phyloP scores from a whole-genome alignment of 768 basidiomycete species.

The Cantharellus anzutake region DNA sequence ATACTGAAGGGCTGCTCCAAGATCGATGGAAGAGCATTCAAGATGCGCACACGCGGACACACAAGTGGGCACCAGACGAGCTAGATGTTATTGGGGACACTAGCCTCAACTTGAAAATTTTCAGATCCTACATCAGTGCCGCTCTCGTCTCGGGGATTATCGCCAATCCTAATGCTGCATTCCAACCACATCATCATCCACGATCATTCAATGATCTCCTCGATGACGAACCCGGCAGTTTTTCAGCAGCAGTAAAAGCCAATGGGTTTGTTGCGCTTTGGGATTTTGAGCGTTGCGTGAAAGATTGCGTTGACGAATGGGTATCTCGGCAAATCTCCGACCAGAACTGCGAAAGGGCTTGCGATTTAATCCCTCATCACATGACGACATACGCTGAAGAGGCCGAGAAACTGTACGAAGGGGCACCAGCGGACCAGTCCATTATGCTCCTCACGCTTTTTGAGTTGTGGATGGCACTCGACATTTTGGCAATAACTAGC shows the following conservation, averaged over 20 bases:
- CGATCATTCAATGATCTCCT: neutral
- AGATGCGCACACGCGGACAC: neutral
- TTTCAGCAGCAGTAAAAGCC: neutral
- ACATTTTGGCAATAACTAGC: slow-evolving; percentile 18
- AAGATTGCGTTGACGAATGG: slow-evolving; percentile 1
- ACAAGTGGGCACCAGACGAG: neutral
- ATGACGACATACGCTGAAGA: neutral
- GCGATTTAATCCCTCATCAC: neutral
- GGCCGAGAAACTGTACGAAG: neutral
- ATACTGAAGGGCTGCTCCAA: neutral
- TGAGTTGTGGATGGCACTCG: slow-evolving; percentile 31
- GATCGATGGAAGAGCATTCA: neutral
- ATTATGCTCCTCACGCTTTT: slow-evolving; percentile 27
- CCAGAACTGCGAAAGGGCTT: neutral
- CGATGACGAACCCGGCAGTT: neutral
- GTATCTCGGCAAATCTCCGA: neutral
- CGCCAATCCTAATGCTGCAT: neutral
- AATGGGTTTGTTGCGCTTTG: neutral
- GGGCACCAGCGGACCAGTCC: slow-evolving; percentile 12
- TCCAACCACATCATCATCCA: neutral
- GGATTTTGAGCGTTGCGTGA: slow-evolving; percentile 2
- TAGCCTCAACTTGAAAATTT: neutral
- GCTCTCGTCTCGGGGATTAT: neutral
- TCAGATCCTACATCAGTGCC: neutral
- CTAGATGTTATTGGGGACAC: slow-evolving; percentile 2